Evolutionary conservation across 1,139 yeast genomes (phyloP).

Genomic region (Candida smagusa): DNA sequence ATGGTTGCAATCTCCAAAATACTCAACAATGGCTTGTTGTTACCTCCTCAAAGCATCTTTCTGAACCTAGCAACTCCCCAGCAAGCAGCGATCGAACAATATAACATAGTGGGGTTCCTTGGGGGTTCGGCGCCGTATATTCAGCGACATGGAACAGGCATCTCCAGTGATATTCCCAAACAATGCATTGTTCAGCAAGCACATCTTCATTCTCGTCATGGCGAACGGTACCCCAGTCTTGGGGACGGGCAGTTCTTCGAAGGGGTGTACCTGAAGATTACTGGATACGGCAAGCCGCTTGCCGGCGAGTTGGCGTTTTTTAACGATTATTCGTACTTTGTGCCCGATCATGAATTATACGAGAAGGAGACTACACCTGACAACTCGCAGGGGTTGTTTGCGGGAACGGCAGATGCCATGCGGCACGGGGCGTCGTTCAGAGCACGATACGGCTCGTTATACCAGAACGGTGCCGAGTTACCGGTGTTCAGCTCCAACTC

Average conservation of each 20-base stretch:
- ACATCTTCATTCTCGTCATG: constrained; percentile 34
- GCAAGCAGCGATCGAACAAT: constrained; percentile 28
- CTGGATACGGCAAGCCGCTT: constrained; percentile 20
- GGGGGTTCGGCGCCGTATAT: constrained; percentile 38
- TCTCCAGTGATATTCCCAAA: constrained; percentile 29
- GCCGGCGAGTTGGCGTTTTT: constrained; percentile 30
- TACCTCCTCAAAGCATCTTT: constrained; percentile 16
- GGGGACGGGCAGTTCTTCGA: constrained; percentile 22
- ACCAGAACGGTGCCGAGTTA: constrained; percentile 13
- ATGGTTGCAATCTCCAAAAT: constrained; percentile 32
- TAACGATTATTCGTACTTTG: constrained; percentile 34
- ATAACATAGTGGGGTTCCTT: constrained; percentile 29
- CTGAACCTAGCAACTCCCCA: constrained; percentile 25
- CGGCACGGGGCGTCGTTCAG: constrained; percentile 18
- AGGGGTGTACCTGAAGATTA: constrained; percentile 19
- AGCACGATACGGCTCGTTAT: constrained; percentile 13
- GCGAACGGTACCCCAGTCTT: constrained; percentile 35
- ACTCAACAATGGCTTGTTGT: constrained; percentile 25
- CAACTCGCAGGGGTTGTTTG: constrained; percentile 25
- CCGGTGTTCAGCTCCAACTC: constrained; percentile 18
- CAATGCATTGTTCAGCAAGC: constrained; percentile 34
- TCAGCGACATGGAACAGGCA: constrained; percentile 34
- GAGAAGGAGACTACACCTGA: constrained; percentile 27
- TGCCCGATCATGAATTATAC: constrained; percentile 12
- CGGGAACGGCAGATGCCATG: constrained; percentile 19